These are phyloP conservation scores for Aspergillus olivimuriae DNA, from an alignment of 495 filamentous ascomycete species.

Conservation along the genomic window DNA sequence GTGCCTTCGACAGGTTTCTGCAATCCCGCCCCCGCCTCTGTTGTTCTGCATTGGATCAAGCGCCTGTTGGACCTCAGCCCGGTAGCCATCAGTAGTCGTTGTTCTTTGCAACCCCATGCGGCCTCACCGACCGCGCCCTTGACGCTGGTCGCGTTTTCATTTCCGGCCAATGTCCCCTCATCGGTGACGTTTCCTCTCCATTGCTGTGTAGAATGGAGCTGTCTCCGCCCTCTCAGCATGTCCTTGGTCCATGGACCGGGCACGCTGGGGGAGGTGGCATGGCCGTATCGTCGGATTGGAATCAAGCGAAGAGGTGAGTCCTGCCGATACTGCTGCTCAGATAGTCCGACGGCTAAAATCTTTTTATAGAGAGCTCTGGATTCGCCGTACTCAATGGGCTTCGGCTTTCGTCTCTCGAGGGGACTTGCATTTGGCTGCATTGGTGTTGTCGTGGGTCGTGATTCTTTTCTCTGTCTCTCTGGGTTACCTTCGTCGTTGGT, in stretches of 20 bases:
- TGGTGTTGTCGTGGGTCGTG: constrained; percentile 8
- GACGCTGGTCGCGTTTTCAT: too few relatives aligned
- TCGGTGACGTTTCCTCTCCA: too few relatives aligned
- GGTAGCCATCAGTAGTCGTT: too few relatives aligned
- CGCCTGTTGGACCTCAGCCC: too few relatives aligned
- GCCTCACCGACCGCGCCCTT: too few relatives aligned
- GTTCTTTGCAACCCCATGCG: too few relatives aligned
- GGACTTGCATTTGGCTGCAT: constrained; percentile 10
- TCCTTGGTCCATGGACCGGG: constrained; percentile 1
- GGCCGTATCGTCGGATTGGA: background rate
- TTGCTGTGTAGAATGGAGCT: constrained; percentile 6
- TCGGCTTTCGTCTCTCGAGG: constrained; percentile 15
- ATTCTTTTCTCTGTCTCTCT: constrained; percentile 5
- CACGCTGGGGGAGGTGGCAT: background rate
- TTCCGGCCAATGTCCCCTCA: too few relatives aligned
- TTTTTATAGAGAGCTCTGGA: constrained; percentile 10
- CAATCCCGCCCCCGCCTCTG: background rate
- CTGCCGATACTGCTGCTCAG: constrained; percentile 3
- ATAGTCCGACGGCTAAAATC: background rate
- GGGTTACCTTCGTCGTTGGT: constrained; percentile 1
- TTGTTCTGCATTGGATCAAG: background rate
- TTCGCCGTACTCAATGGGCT: constrained; percentile 10
- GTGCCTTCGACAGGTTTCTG: background rate
- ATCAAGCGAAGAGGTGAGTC: constrained; percentile 3
- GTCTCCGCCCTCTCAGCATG: constrained; percentile 2